Evolutionary conservation across 2,329 filamentous ascomycete species (phyloP).

Genomic region (Aspergillus chevalieri): DNA sequence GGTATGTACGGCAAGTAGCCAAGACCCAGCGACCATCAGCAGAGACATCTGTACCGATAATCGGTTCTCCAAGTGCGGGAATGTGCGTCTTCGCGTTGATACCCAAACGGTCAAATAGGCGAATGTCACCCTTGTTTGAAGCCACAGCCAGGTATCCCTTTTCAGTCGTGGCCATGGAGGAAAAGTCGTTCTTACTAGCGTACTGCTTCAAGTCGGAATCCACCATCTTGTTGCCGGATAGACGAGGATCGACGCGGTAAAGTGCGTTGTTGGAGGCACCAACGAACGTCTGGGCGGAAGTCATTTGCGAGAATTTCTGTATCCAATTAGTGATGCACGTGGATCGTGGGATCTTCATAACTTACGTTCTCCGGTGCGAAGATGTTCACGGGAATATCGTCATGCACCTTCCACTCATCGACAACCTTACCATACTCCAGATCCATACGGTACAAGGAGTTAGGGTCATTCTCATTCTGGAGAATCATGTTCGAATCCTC

Average conservation of each 20-base stretch:
- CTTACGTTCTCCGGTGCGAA: slow-evolving; percentile 81
- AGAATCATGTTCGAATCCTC: slow-evolving; percentile 86
- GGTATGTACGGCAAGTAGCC: slow-evolving; percentile 87
- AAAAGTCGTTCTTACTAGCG: slow-evolving; percentile 94
- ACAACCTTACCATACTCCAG: slow-evolving; percentile 96
- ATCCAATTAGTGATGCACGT: slow-evolving; percentile 20
- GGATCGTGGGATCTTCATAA: slow-evolving; percentile 3
- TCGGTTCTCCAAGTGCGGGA: slow-evolving; percentile 88
- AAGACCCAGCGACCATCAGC: slow-evolving; percentile 95
- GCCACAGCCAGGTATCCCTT: slow-evolving; percentile 96
- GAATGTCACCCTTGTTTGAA: slow-evolving; percentile 95
- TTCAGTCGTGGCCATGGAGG: slow-evolving; percentile 85
- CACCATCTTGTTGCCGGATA: slow-evolving; percentile 86
- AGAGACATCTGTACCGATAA: slow-evolving; percentile 89
- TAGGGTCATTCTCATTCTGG: slow-evolving; percentile 74
- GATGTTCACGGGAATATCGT: slow-evolving; percentile 85
- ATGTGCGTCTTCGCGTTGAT: slow-evolving; percentile 98
- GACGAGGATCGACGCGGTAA: slow-evolving; percentile 86
- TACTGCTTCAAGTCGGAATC: slow-evolving; percentile 94
- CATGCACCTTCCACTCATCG: slow-evolving; percentile 97
- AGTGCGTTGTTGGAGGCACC: slow-evolving; percentile 89
- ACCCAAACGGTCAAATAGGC: slow-evolving; percentile 90
- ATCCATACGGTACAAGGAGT: slow-evolving; percentile 95
- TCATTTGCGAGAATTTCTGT: slow-evolving; percentile 95
- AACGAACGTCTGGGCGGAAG: slow-evolving; percentile 86